Evolutionary conservation across 2,329 filamentous ascomycete species (phyloP).

Genomic region (Sodiomyces alkalinus): DNA sequence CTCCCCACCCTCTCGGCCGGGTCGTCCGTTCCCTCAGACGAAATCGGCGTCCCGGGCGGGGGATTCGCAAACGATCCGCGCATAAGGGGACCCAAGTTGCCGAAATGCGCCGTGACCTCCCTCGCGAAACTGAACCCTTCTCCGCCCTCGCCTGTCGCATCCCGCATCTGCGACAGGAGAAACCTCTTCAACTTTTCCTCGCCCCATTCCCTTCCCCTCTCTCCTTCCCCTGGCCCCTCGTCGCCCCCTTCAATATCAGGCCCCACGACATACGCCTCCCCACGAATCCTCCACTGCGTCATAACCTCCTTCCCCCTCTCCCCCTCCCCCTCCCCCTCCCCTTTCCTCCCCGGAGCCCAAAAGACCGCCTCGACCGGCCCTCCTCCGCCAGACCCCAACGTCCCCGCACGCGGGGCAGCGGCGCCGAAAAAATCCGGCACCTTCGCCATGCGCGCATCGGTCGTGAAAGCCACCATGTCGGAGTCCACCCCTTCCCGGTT

Average conservation of each 20-base stretch:
- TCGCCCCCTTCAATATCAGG: constrained; percentile 22
- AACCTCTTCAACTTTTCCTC: constrained; percentile 30
- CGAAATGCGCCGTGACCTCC: constrained; percentile 79
- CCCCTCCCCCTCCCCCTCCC: no score
- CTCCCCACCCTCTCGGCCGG: constrained; percentile 35
- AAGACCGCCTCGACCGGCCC: constrained; percentile 69
- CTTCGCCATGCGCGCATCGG: constrained; percentile 80
- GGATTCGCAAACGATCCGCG: constrained; percentile 63
- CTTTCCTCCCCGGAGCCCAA: constrained; percentile 66
- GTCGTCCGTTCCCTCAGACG: constrained; percentile 27
- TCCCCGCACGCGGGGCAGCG: constrained; percentile 25
- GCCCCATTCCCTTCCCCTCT: no score
- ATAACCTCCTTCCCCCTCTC: constrained; percentile 69
- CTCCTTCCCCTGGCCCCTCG: no score
- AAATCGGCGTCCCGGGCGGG: constrained; percentile 46
- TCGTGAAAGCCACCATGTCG: constrained; percentile 72
- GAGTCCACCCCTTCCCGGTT: constrained; percentile 59
- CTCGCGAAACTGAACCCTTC: constrained; percentile 59
- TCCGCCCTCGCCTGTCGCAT: constrained; percentile 13
- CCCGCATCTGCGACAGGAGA: constrained; percentile 10
- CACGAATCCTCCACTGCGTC: constrained; percentile 39
- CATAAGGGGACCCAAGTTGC: constrained; percentile 71
- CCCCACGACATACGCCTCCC: background rate
- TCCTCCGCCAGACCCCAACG: constrained; percentile 45
- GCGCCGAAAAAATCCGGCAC: constrained; percentile 50